A percentile compares a stretch with the other conserved stretches of the same genome.
These are phyloP conservation scores for Colletotrichum sp. DNA, from an alignment of 2,329 filamentous ascomycete genomes.

Conservation along the genomic window DNA sequence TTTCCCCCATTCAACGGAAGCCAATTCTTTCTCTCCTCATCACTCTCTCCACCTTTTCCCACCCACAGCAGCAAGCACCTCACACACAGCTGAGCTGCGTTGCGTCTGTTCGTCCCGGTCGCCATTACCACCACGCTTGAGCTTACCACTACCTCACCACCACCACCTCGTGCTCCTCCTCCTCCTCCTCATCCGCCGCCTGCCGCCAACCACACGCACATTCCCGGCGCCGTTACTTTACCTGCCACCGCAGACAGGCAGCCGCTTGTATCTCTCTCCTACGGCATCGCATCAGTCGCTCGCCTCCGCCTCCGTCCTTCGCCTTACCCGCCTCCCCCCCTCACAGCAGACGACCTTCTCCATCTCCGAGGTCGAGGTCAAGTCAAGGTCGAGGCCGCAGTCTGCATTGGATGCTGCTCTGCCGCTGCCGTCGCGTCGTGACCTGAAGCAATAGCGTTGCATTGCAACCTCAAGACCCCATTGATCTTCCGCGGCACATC, in stretches of 20 bases:
- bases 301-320: neutral
- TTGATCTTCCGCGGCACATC: conserved; percentile 16
- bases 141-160: neutral
- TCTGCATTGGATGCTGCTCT: neutral
- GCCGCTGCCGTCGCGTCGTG: neutral
- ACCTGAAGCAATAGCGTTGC: neutral
- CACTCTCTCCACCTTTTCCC: conserved; percentile 28
- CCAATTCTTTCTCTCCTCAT: conserved; percentile 26
- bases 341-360: conserved; percentile 16
- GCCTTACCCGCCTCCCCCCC: neutral
- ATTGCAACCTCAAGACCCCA: neutral
- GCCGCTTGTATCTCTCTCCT: neutral
- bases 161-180: neutral
- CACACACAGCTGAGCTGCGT: neutral
- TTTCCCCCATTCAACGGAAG: conserved; percentile 26
- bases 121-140: conserved; percentile 19
- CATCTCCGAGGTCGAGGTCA: conserved; percentile 16
- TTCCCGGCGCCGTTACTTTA: conserved; percentile 16
- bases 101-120: neutral
- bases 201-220: conserved; percentile 10
- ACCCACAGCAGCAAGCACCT: conserved; percentile 29
- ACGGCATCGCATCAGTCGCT: neutral
- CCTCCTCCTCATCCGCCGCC: neutral
- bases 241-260: neutral
- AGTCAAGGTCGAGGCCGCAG: neutral